These are phyloP conservation scores for Ophiocordyceps camponoti-floridani DNA, from an alignment of 2,329 filamentous ascomycete genomes.

Conservation along the genomic window DNA sequence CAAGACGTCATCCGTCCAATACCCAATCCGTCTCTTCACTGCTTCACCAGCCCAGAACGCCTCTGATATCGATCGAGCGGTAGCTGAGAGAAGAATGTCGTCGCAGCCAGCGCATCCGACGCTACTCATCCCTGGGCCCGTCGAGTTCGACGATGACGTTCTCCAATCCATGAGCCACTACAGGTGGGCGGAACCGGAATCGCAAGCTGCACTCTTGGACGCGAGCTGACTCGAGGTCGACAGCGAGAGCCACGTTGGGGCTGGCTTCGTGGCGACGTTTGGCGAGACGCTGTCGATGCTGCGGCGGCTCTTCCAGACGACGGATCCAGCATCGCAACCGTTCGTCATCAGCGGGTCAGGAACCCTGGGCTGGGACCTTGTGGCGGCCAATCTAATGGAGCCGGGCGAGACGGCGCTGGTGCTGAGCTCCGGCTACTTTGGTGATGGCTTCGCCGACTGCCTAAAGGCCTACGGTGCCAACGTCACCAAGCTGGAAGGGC, in stretches of 20 bases:
- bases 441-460: constrained; percentile 85
- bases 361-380: constrained; percentile 90
- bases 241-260: constrained; percentile 86
- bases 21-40: constrained; percentile 10
- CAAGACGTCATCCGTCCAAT: constrained; percentile 3
- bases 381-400: constrained; percentile 85
- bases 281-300: constrained; percentile 77
- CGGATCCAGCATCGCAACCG: constrained; percentile 65
- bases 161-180: constrained; percentile 90
- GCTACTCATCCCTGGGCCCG: constrained; percentile 88
- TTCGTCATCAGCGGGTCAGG: constrained; percentile 90
- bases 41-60: too few species aligned
- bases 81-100: constrained; percentile 26
- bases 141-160: constrained; percentile 96
- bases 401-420: constrained; percentile 80
- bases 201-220: too few species aligned
- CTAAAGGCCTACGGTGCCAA: constrained; percentile 80
- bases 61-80: too few species aligned
- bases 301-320: constrained; percentile 87
- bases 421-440: constrained; percentile 93
- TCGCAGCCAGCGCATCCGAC: constrained; percentile 46
- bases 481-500: constrained; percentile 75
- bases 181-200: constrained; percentile 33
- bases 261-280: constrained; percentile 76
- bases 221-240: not conserved